Conservation (phyloP, 805 yeast genomes). For the Wickerhamomyces subpelliculosus region DNA sequence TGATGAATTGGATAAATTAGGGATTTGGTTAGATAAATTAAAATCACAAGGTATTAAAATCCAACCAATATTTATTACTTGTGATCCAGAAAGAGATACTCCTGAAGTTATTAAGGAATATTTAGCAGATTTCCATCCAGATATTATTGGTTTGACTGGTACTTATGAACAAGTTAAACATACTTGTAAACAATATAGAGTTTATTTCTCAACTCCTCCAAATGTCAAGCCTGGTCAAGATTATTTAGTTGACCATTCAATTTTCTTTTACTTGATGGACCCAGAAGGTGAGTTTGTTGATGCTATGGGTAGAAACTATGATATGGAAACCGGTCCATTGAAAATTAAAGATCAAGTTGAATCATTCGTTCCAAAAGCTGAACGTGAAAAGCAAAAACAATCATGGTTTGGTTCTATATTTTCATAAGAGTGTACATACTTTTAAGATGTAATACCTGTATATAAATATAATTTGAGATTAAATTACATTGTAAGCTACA, state of each 20-base stretch:
- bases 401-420: neutral
- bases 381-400: slow-evolving; percentile 57
- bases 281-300: slow-evolving; percentile 96
- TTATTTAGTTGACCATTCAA: slow-evolving; percentile 93
- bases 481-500: too few relatives aligned
- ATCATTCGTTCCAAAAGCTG: slow-evolving; percentile 66
- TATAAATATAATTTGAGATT: neutral
- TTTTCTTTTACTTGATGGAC: slow-evolving; percentile 95
- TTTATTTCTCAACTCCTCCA: slow-evolving; percentile 95
- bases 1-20: slow-evolving; percentile 90
- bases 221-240: slow-evolving; percentile 93
- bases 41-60: slow-evolving; percentile 51
- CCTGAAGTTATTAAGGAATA: slow-evolving; percentile 82
- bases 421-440: neutral
- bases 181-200: slow-evolving; percentile 85
- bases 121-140: slow-evolving; percentile 83
- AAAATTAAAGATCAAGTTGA: slow-evolving; percentile 72
- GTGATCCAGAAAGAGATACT: slow-evolving; percentile 93
- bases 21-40: slow-evolving; percentile 55
- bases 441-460: neutral
- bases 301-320: slow-evolving; percentile 88
- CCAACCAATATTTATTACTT: slow-evolving; percentile 88
- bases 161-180: slow-evolving; percentile 77
- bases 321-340: slow-evolving; percentile 67
- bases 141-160: slow-evolving; percentile 88